Evolutionary conservation across 2,329 filamentous ascomycete species (phyloP), one percentile per base, ranked within the genome.

Genomic region (Pseudogymnoascus sp.): DNA sequence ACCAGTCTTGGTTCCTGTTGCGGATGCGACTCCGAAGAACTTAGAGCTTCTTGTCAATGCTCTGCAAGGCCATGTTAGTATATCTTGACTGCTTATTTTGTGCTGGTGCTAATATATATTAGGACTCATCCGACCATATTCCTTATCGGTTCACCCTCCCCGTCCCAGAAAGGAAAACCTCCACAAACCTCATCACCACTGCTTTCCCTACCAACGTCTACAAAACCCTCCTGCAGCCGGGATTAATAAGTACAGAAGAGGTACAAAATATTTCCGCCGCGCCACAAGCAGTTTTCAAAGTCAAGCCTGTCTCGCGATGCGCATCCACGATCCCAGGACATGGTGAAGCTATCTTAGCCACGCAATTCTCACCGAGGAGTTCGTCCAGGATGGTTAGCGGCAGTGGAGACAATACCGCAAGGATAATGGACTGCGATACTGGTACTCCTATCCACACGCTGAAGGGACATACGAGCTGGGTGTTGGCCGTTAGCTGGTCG

Each of bases 361-460:
- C 90, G 2, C 86, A 92, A 39, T 97, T 97, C 75, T 94, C 90
- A 0, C 93, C 93, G 0, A 82, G 84, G 38, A 86, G 84, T 5
- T 93, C 90, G 25, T 85, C 86, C 9, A 82, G 87, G 63, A 82
- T 97, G 74, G 92, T 92, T 0, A 96, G 91, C 1, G 94, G 93
- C 0, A 91, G 89, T 65, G 94, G 94, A 55, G 94, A 99, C 72
- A 89, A 89, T 68, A 97, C 92, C 1, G 93, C 92, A 0, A 81
- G 93, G 62, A 88, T 97, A 77, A 97, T 91, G 91, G 92, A 99
- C 71, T 92, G 91, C 58, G 91, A 97, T 70, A 97, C 92, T 0
- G 92, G 92, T 58, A 97, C 92, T 9, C 92, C 92, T 0, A 84
- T 91, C 65, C 84, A 90, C 74, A 97, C 92, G 0, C 77, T 97